Base-by-base conservation (phyloP, 2,329 filamentous ascomycete genomes). In the Pseudocercospora fuligena region DNA sequence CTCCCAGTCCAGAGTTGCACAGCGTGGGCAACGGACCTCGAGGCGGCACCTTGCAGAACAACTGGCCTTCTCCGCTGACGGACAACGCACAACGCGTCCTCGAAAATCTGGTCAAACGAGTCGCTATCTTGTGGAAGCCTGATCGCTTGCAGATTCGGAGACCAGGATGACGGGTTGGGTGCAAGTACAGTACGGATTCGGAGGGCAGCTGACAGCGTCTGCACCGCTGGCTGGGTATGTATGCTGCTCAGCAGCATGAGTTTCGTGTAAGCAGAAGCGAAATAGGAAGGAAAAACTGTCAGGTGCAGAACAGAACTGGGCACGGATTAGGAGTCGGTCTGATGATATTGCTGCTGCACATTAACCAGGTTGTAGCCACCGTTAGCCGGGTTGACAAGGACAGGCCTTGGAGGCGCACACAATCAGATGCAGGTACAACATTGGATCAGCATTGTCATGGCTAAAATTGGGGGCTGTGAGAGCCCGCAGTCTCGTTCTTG, bases 1-100 rank as follows among this genome's bases (percentile, higher is more conserved):
- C 61, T 67, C 69, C 60, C 65, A 43, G 63, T 64, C 68, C 63
- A 58, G 53, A 60, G 70, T 73, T 19, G 64, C 33, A 72, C 69
- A 59, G 57, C 60, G 59, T 59, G 62, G 56, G 57, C 60, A 27
- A 54, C 49, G 60, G 56, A 67, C 64, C 60, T 65, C 66, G 67
- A 64, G 31, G 56, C 68, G 68, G 71, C 70, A 63, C 69, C 70
- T 71, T 74, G 72, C 72, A 69, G 68, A 25, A 33, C 33, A 31
- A 60, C 12, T 33, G 59, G 46, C 40, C 59, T 63, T 68, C 69
- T 69, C 21, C 33, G 58, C 57, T 64, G 58, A 60, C 54, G 67
- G 69, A 67, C 71, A 70, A 63, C 67, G 70, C 70, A 72, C 64
- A 61, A 67, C 64, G 57, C 67, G 60, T 60, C 65, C 59, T 60